Evolutionary conservation across 768 basidiomycete genomes (phyloP), one percentile per base, ranked within the genome.

Genomic region (Paxillus ammoniavirescens): DNA sequence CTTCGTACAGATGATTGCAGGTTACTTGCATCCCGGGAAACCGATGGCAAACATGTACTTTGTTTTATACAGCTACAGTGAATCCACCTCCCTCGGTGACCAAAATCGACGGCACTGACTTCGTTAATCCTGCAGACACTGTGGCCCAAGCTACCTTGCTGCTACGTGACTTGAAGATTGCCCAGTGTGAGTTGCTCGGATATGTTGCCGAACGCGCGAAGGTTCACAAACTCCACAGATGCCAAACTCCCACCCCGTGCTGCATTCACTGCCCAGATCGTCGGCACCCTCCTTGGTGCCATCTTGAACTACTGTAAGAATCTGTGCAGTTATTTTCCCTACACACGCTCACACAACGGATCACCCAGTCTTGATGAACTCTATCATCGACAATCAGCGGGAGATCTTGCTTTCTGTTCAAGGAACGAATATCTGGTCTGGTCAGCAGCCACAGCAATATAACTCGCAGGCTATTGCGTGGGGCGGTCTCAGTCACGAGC

Each of bases 161-260:
- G 17, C 75, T 83, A 40, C 75, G 81, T 18, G 84, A 86, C 59
- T 71, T 85, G 8, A 86, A 84, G 63, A 77, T 65, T 21, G 61
- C 50, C 52, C 68, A 64, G 56, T 66, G 64, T 62, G 53, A 3
- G 53, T 35, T 46, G 43, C 7, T 2, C 4, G 3, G 21, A 6
- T 15, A 26, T 45, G 13, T 2, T 37, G 3, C 17, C 4, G 35
- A 66, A 63, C 74, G 71, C 74, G 71, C 33, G 76, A 77, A 62
- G 73, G 77, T 60, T 76, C 7, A 59, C 41, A 0, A 17, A 21
- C 3, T 15, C 21, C 0, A 47, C 35, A 69, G 68, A 71, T 49
- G 55, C 77, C 21, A 86, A 86, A 69, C 75, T 87, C 38, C 82
- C 84, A 36, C 85, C 85, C 42, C 81, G 83, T 8, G 78, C 78